Conservation (phyloP, 208 protist species). For the Leishmania gerbilli region DNA sequence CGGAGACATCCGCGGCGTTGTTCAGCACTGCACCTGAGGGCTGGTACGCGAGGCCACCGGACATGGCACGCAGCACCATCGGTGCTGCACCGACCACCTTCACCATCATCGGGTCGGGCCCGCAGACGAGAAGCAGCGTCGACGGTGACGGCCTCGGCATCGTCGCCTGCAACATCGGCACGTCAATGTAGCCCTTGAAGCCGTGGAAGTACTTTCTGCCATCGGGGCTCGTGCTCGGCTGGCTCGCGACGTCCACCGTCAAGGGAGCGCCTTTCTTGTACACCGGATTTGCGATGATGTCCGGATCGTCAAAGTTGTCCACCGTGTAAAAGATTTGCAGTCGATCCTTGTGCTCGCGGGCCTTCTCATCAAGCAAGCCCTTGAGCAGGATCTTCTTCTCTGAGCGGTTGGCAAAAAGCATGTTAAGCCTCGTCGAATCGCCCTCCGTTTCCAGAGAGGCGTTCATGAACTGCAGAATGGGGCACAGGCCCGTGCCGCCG, state of each 20-base stretch:
- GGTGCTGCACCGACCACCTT: conserved; percentile 63
- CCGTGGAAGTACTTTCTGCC: conserved; percentile 76
- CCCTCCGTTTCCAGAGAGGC: conserved; percentile 78
- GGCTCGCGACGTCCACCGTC: conserved; percentile 37
- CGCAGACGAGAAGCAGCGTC: conserved; percentile 88
- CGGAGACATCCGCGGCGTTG: conserved; percentile 78
- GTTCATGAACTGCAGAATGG: conserved; percentile 91
- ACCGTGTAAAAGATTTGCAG: conserved; percentile 91
- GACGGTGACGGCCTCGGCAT: conserved; percentile 73
- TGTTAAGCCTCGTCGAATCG: conserved; percentile 82
- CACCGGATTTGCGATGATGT: conserved; percentile 44
- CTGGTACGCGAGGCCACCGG: conserved; percentile 74
- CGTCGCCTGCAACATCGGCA: conserved; percentile 67
- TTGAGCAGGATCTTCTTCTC: conserved; percentile 94
- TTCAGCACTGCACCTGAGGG: conserved; percentile 75
- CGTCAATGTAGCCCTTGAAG: conserved; percentile 77
- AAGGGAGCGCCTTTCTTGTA: conserved; percentile 38
- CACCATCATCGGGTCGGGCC: conserved; percentile 87
- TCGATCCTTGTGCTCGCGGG: conserved; percentile 57
- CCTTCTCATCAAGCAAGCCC: conserved; percentile 82
- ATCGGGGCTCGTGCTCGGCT: conserved; percentile 41
- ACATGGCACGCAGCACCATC: conserved; percentile 70
- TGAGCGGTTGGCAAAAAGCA: conserved; percentile 91
- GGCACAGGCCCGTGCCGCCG: conserved; percentile 92
- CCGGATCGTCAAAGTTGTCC: conserved; percentile 69